phyloP scores from a whole-genome alignment of 106 monocot species.

The Dendrobium officinale region DNA sequence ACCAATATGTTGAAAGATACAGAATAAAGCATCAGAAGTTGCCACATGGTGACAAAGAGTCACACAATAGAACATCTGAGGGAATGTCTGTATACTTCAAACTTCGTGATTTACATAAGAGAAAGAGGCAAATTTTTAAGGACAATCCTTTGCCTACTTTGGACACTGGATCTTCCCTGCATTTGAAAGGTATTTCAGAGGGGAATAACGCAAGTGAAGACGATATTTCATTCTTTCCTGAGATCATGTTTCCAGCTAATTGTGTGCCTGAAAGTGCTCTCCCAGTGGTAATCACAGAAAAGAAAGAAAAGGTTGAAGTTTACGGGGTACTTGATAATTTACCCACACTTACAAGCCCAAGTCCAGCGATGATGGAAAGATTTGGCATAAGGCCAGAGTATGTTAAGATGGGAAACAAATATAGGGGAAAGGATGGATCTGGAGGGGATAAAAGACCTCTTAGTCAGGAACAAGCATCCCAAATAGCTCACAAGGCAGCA shows the following conservation, averaged over 20 bases:
- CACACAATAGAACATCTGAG: conserved; percentile 67
- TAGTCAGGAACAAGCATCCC: conserved; percentile 61
- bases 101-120: conserved; percentile 48
- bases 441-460: conserved; percentile 44
- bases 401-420: conserved; percentile 74
- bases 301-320: conserved; percentile 49
- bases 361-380: conserved; percentile 92
- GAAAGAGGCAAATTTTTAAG: conserved; percentile 38
- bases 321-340: conserved; percentile 85
- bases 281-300: conserved; percentile 23
- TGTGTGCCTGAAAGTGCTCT: conserved; percentile 80
- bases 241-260: conserved; percentile 77
- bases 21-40: conserved; percentile 38
- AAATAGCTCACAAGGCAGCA: conserved; percentile 42
- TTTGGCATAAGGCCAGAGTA: conserved; percentile 95
- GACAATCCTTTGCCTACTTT: conserved; percentile 13
- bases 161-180: conserved; percentile 28
- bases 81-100: conserved; percentile 71
- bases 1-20: conserved; percentile 42
- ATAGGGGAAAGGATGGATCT: conserved; percentile 58
- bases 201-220: conserved; percentile 33
- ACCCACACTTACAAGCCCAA: conserved; percentile 57
- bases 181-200: conserved; percentile 24
- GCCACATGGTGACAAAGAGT: conserved; percentile 51
- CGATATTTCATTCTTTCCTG: conserved; percentile 60